Base-by-base conservation (phyloP, 2,329 filamentous ascomycete species). In the Dactylella cylindrospora region DNA sequence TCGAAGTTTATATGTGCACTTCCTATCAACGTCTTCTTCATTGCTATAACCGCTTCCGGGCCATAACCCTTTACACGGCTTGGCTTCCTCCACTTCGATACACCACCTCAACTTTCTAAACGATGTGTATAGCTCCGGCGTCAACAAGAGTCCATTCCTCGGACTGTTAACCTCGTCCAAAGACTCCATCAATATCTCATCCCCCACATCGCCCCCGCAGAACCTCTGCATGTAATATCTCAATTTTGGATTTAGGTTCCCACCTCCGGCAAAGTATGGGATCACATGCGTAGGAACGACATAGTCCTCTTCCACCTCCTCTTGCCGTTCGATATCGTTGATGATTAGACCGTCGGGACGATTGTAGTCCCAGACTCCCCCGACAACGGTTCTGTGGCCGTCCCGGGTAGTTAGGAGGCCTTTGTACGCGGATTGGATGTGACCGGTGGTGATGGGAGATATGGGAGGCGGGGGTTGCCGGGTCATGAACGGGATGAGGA, bases 201-300 rank as follows among this genome's bases (percentile, higher is more conserved):
- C 54, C 2, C 45, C 46, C 8, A 35, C 39, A 10, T 44, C 38
- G 3, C 23, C 15, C 8, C 46, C 54, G 33, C 54, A 59, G 32
- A 59, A 59, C 20, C 46, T 49, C 33, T 50, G 53, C 53, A 59
- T 59, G 17, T 59, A 50, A 39, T 59, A 59, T 26, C 44, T 59
- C 28, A 59, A 19, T 25, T 59, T 59, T 1, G 44, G 38, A 28
- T 43, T 59, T 4, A 45, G 44, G 5, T 38, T 50, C 35, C 26
- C 44, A 15, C 50, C 50, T 50, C 15, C 22, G 12, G 46, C 35
- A 15, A 60, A 60, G 26, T 50, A 60, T 4, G 45, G 53, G 9
- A 60, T 51, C 8, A 60, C n/a, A 17, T 45, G 45, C 1, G 23
- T 47, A n/a, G 53, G 45, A 8, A 60, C 31, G 25, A 60, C 29